A percentile compares a stretch with the other conserved stretches of the same genome.
phyloP scores from a whole-genome alignment of 441 rosid species.

The Gossypium schwendimanii region DNA sequence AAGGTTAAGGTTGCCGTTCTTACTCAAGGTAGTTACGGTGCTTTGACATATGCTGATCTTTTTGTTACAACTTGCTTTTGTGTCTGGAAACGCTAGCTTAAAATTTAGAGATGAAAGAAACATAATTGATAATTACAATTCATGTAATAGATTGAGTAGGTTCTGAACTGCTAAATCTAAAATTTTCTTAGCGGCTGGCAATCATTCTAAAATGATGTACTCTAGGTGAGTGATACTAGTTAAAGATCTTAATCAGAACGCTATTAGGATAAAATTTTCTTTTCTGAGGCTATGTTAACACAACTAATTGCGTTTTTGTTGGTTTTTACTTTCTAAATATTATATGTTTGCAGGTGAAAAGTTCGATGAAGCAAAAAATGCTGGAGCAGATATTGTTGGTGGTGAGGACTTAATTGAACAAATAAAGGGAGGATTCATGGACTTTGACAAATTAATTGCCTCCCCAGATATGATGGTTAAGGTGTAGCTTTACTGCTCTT shows the following conservation, averaged over 20 bases:
- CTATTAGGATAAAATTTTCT: neutral
- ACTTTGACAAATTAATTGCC: slow-evolving; percentile 96
- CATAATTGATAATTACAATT: neutral
- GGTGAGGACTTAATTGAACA: slow-evolving; percentile 89
- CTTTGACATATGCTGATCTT: neutral
- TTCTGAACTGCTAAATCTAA: slow-evolving; percentile 13
- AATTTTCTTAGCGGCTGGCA: neutral
- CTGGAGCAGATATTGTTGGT: slow-evolving; percentile 97
- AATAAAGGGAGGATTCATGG: slow-evolving; percentile 93
- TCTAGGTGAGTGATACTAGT: neutral
- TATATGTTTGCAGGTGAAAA: slow-evolving; percentile 68
- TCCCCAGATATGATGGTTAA: slow-evolving; percentile 99
- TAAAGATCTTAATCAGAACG: neutral
- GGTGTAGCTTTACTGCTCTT: slow-evolving; percentile 43
- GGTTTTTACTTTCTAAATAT: neutral
- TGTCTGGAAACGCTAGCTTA: neutral
- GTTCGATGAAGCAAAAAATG: slow-evolving; percentile 94
- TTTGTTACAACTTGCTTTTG: neutral
- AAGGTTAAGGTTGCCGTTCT: slow-evolving; percentile 91
- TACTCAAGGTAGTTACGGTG: slow-evolving; percentile 56
- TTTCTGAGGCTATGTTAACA: neutral
- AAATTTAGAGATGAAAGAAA: neutral
- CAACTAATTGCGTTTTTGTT: neutral
- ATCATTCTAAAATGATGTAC: neutral
- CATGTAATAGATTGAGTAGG: neutral